These are phyloP conservation scores for Gossypium sturtianum DNA, from an alignment of 345 rosid species.

Conservation along the genomic window DNA sequence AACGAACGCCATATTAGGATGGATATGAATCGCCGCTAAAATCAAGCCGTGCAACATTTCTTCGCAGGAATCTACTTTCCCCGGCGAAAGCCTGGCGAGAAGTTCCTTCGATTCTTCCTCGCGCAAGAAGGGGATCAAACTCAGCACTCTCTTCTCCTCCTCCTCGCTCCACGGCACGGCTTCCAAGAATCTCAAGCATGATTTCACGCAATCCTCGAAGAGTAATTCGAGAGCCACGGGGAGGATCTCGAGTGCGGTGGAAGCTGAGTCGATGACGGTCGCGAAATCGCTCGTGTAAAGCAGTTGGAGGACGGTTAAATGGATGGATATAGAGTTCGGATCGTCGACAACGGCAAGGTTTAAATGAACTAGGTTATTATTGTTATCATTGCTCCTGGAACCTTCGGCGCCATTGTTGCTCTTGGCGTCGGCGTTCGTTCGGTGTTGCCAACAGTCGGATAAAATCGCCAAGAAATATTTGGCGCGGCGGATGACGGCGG, in stretches of 20 bases:
- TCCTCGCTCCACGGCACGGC: slow-evolving; percentile 75
- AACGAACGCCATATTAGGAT: slow-evolving; percentile 46
- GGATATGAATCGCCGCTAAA: slow-evolving; percentile 39
- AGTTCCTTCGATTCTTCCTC: slow-evolving; percentile 54
- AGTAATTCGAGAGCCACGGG: slow-evolving; percentile 53
- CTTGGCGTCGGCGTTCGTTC: not conserved
- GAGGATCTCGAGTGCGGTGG: slow-evolving; percentile 50
- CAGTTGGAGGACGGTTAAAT: slow-evolving; percentile 40
- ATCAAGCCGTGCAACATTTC: slow-evolving; percentile 62
- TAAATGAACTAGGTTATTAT: slow-evolving; percentile 10
- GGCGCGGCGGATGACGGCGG: slow-evolving; percentile 45
- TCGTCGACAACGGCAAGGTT: slow-evolving; percentile 26
- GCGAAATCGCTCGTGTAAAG: slow-evolving; percentile 46
- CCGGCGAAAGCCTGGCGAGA: slow-evolving; percentile 41
- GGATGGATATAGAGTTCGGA: slow-evolving; percentile 29
- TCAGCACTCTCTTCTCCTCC: slow-evolving; percentile 47
- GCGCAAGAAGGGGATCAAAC: slow-evolving; percentile 34
- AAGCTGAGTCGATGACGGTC: slow-evolving; percentile 27
- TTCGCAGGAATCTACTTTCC: slow-evolving; percentile 35
- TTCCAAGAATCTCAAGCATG: slow-evolving; percentile 47
- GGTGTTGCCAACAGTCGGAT: slow-evolving; percentile 53
- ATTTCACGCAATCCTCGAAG: slow-evolving; percentile 53
- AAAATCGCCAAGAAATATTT: slow-evolving; percentile 56
- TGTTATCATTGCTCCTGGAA: not conserved
- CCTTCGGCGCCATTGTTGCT: not conserved